Base-by-base conservation (phyloP, 2,329 filamentous ascomycete species). In the Neospermospora avenae region DNA sequence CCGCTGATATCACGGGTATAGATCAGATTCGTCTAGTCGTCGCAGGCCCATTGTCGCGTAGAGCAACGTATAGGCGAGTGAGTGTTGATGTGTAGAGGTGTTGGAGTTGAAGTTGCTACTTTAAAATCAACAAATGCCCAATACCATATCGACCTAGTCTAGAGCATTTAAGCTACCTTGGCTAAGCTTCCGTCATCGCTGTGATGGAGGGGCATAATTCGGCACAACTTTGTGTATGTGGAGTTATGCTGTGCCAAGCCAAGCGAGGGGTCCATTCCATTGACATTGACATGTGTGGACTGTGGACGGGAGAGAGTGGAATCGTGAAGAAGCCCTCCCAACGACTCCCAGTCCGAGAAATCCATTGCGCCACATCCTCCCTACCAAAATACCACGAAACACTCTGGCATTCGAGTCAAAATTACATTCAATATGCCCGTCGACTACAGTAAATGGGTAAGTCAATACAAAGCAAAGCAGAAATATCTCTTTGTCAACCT, bases 361-460 rank as follows among this genome's bases (percentile, higher is more conserved):
- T 70, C 68, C 67, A 22, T 37, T 58, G 67, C 31, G 6, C 16
- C 22, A 3, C 20, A 42, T 49, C 34, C 35, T 18, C n/a, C 55
- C 60, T 58, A 39, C 44, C n/a, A 39, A 55, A 34, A 57, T 35
- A 44, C 44, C 46, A n/a, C n/a, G 51, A 60, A 49, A 35, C n/a
- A 13, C 24, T 18, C 11, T 24, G 5, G 11, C 22, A 41, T 37
- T 39, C 16, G 14, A 37, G 44, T n/a, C 2, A 16, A 22, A 11
- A n/a, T 20, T 8, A 25, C 52, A 22, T 28, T 8, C n/a, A 42
- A 28, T 42, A 84, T 84, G 81, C 78, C 80, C n/a, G 79, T 89
- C 64, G 83, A 89, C 70, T 89, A 83, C 71, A 82, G 80, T 72
- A 83, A 83, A 73, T 83, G 81, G 81, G 81, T 72, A 69, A 67